These are phyloP conservation scores for Fusarium circinatum DNA, from an alignment of 2,329 filamentous ascomycete species.

Conservation along the genomic window DNA sequence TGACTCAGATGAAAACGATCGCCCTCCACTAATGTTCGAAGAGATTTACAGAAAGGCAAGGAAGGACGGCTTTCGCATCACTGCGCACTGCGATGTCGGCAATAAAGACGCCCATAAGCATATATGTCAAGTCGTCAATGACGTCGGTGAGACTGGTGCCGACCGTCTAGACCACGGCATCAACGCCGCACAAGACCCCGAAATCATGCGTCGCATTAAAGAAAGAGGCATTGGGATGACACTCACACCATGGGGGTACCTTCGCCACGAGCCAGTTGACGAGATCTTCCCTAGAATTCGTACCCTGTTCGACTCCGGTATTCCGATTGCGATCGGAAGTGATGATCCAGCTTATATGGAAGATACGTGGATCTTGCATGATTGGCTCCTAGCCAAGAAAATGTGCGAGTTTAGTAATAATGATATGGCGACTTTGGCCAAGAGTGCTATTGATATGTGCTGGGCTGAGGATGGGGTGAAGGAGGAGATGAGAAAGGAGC, in stretches of 20 bases:
- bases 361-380: slow-evolving; percentile 57
- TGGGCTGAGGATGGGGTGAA: slow-evolving; percentile 50
- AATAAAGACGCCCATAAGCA: slow-evolving; percentile 58
- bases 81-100: slow-evolving; percentile 62
- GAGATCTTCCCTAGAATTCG: slow-evolving; percentile 62
- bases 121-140: slow-evolving; percentile 59
- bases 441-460: slow-evolving; percentile 57
- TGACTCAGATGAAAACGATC: slow-evolving; percentile 57
- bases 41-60: slow-evolving; percentile 50
- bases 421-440: slow-evolving; percentile 55
- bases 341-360: slow-evolving; percentile 81
- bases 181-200: slow-evolving; percentile 66
- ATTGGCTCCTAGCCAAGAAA: slow-evolving; percentile 48
- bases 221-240: slow-evolving; percentile 69
- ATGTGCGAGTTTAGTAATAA: slow-evolving; percentile 11
- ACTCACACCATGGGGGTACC: slow-evolving; percentile 65
- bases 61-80: slow-evolving; percentile 57
- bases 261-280: slow-evolving; percentile 30
- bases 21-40: slow-evolving; percentile 57
- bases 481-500: background rate
- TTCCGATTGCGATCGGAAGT: slow-evolving; percentile 75
- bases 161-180: slow-evolving; percentile 80
- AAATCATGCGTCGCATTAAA: slow-evolving; percentile 67
- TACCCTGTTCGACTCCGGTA: slow-evolving; percentile 67
- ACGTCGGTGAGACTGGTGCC: slow-evolving; percentile 68